Base-by-base conservation (phyloP, 2,329 filamentous ascomycete genomes). In the Apiospora marii region DNA sequence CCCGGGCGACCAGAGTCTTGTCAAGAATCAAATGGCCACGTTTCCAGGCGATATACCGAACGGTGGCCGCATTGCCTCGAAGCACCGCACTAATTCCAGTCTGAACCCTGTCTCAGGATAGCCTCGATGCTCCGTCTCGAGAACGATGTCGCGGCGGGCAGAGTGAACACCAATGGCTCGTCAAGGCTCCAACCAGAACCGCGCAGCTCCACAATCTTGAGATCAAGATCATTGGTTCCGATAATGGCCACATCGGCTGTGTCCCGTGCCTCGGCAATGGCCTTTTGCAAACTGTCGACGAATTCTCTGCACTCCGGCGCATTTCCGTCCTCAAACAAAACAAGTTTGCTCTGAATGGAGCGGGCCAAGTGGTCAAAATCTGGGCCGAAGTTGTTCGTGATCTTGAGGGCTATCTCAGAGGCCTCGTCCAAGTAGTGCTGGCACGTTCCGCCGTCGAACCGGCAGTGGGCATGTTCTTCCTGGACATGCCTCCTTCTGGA, bases 11-110 rank as follows among this genome's bases (percentile, higher is more conserved):
- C 12, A 88, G 79, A 6, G 83, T 84, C 74, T 87, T 87, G 77
- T 87, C 84, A n/a, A 88, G 73, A 19, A 89, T 82, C 30, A 87
- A 83, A 72, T 89, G 87, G 0, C 87, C 87, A 61, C 87, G 84
- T 76, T 89, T 89, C 74, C 87, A 82, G 8, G 85, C 84, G 3
- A 82, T 84, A 77, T 89, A 80, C 30, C 83, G 85, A 69, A 88
- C 81, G 6, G 84, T 82, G 51, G 84, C 82, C 34, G 86, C 84
- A 72, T 86, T 84, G 34, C 85, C 84, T 68, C 84, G 83, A 34
- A 89, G 81, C 7, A 87, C 83, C 70, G 88, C 84, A 24, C 83
- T 81, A 8, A 89, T 83, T 5, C 87, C 86, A 1, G 86, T 85
- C 75, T 88, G 85, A 27, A 89, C 79, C 49, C 87, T 84, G 71